phyloP scores from a whole-genome alignment of 2,329 filamentous ascomycete species.

The Cyclaneusma minus region DNA sequence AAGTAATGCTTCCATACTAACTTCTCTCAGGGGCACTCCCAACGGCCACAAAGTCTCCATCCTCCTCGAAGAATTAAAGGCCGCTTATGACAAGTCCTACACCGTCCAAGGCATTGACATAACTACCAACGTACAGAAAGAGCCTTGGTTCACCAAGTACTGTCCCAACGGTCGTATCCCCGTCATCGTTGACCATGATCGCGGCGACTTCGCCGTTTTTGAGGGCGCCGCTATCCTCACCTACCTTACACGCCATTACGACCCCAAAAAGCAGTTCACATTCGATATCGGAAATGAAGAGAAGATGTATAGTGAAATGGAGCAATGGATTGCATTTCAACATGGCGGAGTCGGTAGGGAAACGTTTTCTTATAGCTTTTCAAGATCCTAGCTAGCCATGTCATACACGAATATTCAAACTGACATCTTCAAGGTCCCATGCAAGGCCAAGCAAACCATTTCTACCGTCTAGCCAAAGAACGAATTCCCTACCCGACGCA shows the following conservation, averaged over 20 bases:
- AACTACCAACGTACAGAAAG: slow-evolving; percentile 46
- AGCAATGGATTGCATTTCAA: slow-evolving; percentile 55
- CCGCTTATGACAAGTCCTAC: slow-evolving; percentile 46
- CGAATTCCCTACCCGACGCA: slow-evolving; percentile 56
- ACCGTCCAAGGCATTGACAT: slow-evolving; percentile 44
- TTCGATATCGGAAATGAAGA: slow-evolving; percentile 31
- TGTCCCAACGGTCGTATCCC: slow-evolving; percentile 52
- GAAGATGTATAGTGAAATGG: too few relatives aligned
- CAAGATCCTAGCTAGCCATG: neutral
- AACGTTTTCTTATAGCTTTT: slow-evolving; percentile 7
- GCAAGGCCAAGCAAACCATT: slow-evolving; percentile 67
- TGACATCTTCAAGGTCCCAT: too few relatives aligned
- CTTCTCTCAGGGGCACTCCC: slow-evolving; percentile 26
- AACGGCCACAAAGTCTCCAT: slow-evolving; percentile 43
- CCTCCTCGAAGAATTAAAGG: slow-evolving; percentile 49
- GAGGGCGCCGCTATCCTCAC: slow-evolving; percentile 60
- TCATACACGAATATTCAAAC: slow-evolving; percentile 2
- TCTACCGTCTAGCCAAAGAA: slow-evolving; percentile 50
- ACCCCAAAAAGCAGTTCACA: slow-evolving; percentile 49
- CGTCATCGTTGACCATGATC: slow-evolving; percentile 50
- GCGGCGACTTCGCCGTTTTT: slow-evolving; percentile 47
- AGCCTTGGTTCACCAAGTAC: slow-evolving; percentile 47
- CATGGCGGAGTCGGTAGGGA: slow-evolving; percentile 60
- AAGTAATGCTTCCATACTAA: slow-evolving; percentile 1
- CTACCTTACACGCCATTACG: slow-evolving; percentile 61